A percentile compares a stretch with the other conserved stretches of the same genome.
phyloP scores from a whole-genome alignment of 2,329 filamentous ascomycete genomes.

The Fusarium camptoceras region DNA sequence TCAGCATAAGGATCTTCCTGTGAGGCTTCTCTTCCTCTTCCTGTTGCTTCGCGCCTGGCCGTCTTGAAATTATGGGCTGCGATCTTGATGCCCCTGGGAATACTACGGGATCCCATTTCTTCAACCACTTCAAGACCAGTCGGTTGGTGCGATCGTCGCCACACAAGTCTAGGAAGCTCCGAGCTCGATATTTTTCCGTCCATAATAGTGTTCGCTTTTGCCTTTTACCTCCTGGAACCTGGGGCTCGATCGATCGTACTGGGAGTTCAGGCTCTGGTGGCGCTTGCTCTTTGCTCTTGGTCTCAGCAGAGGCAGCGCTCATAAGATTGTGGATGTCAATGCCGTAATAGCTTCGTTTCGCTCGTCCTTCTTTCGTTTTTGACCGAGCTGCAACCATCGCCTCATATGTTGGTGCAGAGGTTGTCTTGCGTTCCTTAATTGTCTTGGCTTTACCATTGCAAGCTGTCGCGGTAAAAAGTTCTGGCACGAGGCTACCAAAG shows the following conservation, averaged over 20 bases:
- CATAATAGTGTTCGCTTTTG: conserved; percentile 74
- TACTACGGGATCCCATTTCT: conserved; percentile 91
- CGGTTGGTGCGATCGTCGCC: conserved; percentile 96
- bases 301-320: conserved; percentile 74
- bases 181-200: conserved; percentile 97
- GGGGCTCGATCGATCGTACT: conserved; percentile 58
- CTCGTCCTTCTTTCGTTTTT: conserved; percentile 73
- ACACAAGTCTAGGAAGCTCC: conserved; percentile 90
- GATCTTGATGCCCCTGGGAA: conserved; percentile 80
- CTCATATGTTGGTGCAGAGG: conserved; percentile 68
- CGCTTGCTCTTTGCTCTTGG: conserved; percentile 53
- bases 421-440: conserved; percentile 65
- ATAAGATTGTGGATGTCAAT: conserved; percentile 90
- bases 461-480: conserved; percentile 60
- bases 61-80: conserved; percentile 59
- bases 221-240: conserved; percentile 50
- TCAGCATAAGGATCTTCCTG: conserved; percentile 88
- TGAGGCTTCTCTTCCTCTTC: conserved; percentile 79
- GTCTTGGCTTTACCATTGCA: conserved; percentile 68
- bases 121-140: conserved; percentile 90
- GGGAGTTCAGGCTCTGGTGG: conserved; percentile 49
- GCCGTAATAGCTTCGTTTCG: conserved; percentile 85
- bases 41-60: conserved; percentile 57
- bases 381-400: conserved; percentile 76
- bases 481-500: conserved; percentile 42